phyloP scores from a whole-genome alignment of 2,329 filamentous ascomycete genomes.

The Monilinia fructicola region DNA sequence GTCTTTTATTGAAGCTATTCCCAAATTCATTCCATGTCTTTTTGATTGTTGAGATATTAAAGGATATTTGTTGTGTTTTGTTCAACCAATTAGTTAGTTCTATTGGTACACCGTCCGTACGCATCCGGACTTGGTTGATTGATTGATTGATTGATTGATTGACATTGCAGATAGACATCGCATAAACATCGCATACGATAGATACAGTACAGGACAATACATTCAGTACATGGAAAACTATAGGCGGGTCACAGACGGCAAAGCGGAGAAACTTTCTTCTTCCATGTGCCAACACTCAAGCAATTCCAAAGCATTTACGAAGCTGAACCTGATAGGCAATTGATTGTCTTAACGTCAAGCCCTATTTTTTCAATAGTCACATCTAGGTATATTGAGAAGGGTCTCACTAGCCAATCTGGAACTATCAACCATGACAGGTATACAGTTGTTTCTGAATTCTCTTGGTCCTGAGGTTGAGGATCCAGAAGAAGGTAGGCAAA shows the following conservation, averaged over 20 bases:
- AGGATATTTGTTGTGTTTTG: not conserved
- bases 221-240: not conserved
- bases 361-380: slow-evolving; percentile 1
- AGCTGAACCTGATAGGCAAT: not conserved
- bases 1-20: not conserved
- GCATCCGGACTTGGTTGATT: not conserved
- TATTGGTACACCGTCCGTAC: not conserved
- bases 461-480: slow-evolving; percentile 54
- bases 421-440: slow-evolving; percentile 20
- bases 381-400: no score
- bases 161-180: not conserved
- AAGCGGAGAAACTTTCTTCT: slow-evolving; percentile 1
- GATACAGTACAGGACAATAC: no score
- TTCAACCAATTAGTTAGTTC: not conserved
- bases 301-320: not conserved
- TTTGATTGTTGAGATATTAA: not conserved
- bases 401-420: not conserved
- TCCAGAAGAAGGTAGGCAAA: slow-evolving; percentile 57
- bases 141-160: not conserved
- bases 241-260: slow-evolving; percentile 3
- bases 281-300: not conserved
- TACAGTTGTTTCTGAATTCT: slow-evolving; percentile 43
- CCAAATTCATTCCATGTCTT: not conserved
- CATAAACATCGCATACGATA: no score
- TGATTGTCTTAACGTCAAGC: not conserved